These are phyloP conservation scores for Clavispora carvajalis DNA, from an alignment of 805 yeast genomes.

Conservation along the genomic window DNA sequence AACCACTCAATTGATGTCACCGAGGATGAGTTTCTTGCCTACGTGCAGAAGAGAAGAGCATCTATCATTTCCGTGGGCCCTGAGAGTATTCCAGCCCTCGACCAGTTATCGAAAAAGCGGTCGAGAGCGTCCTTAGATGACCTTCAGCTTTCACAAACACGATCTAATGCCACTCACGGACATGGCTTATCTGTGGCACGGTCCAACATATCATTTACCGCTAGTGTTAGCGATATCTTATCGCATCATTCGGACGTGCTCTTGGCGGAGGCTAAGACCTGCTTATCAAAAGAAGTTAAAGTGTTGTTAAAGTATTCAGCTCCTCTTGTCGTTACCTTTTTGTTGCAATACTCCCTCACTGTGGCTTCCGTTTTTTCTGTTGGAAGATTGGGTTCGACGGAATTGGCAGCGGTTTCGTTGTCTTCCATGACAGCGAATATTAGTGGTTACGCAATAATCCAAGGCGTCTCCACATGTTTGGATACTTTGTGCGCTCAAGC, in stretches of 20 bases:
- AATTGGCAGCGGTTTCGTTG: conserved; percentile 69
- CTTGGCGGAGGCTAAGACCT: conserved; percentile 40
- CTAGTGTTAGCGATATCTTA: conserved; percentile 17
- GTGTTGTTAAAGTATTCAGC: conserved; percentile 38
- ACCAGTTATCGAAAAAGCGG: conserved; percentile 11
- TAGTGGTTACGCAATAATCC: conserved; percentile 67
- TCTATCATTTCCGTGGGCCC: conserved; percentile 33
- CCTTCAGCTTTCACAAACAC: conserved; percentile 4
- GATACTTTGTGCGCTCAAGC: conserved; percentile 80
- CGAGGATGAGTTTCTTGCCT: conserved; percentile 33
- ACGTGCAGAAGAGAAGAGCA: conserved; percentile 35
- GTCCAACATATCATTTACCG: conserved; percentile 5
- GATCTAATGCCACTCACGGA: conserved; percentile 5
- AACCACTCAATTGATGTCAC: conserved; percentile 12
- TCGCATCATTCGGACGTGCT: conserved; percentile 17
- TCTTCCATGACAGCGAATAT: conserved; percentile 78
- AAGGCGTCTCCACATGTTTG: conserved; percentile 73
- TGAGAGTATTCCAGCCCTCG: conserved; percentile 11
- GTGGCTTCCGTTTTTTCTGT: conserved; percentile 76
- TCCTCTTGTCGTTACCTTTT: conserved; percentile 62
- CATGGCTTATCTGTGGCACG: conserved; percentile 6
- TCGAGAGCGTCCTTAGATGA: conserved; percentile 14
- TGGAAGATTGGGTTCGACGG: conserved; percentile 65
- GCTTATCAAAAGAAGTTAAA: conserved; percentile 31
- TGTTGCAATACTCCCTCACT: conserved; percentile 66